Evolutionary conservation across 768 basidiomycete genomes (phyloP), one percentile per base, ranked within the genome.

Genomic region (Termitomyces sp.): DNA sequence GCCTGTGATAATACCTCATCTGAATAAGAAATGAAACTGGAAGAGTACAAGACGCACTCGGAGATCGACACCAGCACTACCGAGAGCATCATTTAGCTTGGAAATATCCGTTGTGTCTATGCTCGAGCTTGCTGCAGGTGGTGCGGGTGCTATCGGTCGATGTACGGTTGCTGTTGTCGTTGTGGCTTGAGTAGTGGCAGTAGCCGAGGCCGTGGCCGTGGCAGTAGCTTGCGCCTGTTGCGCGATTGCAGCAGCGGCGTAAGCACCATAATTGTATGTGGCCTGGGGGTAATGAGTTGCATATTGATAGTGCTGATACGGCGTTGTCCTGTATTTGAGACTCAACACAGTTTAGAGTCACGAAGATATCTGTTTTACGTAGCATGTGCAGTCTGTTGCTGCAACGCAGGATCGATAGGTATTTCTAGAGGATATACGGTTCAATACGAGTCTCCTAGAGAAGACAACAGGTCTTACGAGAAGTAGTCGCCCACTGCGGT

Each of bases 11-110:
- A 60, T n/a, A 51, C 22, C 51, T 32, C 6, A 14, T 34, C 22
- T 7, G 12, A 50, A 17, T 19, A 51, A 15, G 12, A 7, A 45
- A 45, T 28, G 21, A 5, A 9, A 24, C 14, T 35, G 7, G 19
- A 37, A 22, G 28, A 14, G 32, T n/a, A 37, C 41, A 12, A 40
- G 44, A 38, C 77, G 58, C 60, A 88, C 90, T 66, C 87, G 72
- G n/a, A 93, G 71, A 71, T 93, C 91, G 7, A 93, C 90, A 11
- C 91, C 90, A 7, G 90, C 90, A 64, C 89, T 90, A 5, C 90
- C 91, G 1, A 93, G 71, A 4, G 90, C 91, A 61, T 93, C 90
- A 54, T 90, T 92, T 42, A 93, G 64, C 7, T 87, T 88, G 11
- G 89, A 82, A 34, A 92, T 80, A 62, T 92, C 90, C 3, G 84